phyloP scores from a whole-genome alignment of 495 filamentous ascomycete genomes.

The Penicillium robsamsonii region DNA sequence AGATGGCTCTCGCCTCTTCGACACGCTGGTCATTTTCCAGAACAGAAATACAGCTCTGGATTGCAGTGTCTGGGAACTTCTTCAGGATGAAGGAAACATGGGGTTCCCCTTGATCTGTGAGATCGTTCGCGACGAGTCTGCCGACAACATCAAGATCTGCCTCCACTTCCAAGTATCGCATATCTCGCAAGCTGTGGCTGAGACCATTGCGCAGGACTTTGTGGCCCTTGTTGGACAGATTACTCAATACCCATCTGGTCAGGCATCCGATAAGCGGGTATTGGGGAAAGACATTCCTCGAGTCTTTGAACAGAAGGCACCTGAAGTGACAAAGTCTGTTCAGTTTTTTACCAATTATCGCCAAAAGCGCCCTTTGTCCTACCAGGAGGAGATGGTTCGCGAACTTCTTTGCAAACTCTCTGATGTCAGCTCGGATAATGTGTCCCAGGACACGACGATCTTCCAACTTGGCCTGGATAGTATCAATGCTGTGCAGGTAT shows the following conservation, averaged over 20 bases:
- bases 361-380: constrained; percentile 43
- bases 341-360: background rate
- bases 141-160: constrained; percentile 34
- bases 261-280: constrained; percentile 28
- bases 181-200: constrained; percentile 37
- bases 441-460: constrained; percentile 54
- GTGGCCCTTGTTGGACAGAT: constrained; percentile 43
- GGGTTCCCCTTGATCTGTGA: constrained; percentile 73
- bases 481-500: constrained; percentile 55
- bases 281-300: constrained; percentile 6
- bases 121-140: constrained; percentile 51
- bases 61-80: constrained; percentile 59
- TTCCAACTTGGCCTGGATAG: constrained; percentile 46
- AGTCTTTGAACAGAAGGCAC: constrained; percentile 14
- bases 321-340: background rate
- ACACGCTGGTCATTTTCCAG: constrained; percentile 75
- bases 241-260: constrained; percentile 32
- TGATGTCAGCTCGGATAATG: constrained; percentile 35
- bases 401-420: constrained; percentile 57
- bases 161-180: constrained; percentile 35
- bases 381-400: constrained; percentile 58
- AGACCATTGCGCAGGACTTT: constrained; percentile 49
- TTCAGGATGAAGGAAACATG: constrained; percentile 70
- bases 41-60: constrained; percentile 51
- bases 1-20: constrained; percentile 56